Evolutionary conservation across 805 yeast species (phyloP).

Genomic region (Kurtzmaniella cleridarum): DNA sequence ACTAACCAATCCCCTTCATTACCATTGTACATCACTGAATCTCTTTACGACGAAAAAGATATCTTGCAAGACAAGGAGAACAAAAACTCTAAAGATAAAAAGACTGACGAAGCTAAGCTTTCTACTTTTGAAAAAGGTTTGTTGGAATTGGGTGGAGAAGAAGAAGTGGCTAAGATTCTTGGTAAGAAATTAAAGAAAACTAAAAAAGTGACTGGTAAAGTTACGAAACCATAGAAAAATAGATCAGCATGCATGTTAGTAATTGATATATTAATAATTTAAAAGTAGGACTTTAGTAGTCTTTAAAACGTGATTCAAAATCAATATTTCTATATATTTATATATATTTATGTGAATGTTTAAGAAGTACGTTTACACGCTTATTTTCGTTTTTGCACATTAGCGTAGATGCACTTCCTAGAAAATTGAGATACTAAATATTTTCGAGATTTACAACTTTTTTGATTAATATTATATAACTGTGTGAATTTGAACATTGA

Average conservation of each 20-base stretch:
- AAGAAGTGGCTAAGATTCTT: conserved; percentile 59
- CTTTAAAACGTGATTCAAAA: too few species aligned
- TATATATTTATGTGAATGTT: too few species aligned
- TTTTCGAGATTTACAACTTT: too few species aligned
- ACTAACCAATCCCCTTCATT: conserved; percentile 71
- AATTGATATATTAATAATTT: too few species aligned
- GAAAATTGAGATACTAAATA: too few species aligned
- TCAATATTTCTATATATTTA: too few species aligned
- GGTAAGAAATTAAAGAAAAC: conserved; percentile 44
- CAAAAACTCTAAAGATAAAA: conserved; percentile 12
- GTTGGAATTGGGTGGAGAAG: conserved; percentile 75
- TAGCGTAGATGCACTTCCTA: too few species aligned
- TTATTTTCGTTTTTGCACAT: too few species aligned
- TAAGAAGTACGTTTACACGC: too few species aligned
- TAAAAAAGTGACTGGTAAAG: conserved; percentile 12
- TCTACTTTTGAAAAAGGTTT: conserved; percentile 70
- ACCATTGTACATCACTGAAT: conserved; percentile 72
- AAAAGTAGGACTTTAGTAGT: too few species aligned
- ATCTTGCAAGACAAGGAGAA: conserved; percentile 27
- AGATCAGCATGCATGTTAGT: too few species aligned
- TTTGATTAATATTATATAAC: too few species aligned
- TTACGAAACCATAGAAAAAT: conserved; percentile 11
- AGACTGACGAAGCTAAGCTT: conserved; percentile 30
- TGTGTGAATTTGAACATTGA: conserved; percentile 1
- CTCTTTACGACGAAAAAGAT: conserved; percentile 47